These are phyloP conservation scores for Pythium oligandrum DNA, from an alignment of 352 stramenopile species.

Conservation along the genomic window DNA sequence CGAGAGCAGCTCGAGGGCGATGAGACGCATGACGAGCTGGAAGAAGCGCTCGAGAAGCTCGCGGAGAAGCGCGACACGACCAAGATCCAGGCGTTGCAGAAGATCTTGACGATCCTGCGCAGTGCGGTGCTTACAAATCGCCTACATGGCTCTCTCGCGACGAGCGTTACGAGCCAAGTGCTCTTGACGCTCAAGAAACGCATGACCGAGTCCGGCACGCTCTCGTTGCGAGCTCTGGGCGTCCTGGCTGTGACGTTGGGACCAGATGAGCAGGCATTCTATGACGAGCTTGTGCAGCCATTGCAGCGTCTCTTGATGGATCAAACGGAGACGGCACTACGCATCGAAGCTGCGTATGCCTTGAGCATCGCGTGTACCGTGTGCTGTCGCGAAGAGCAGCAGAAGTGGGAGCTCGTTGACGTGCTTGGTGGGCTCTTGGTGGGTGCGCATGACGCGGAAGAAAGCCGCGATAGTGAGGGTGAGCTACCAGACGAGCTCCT, in stretches of 20 bases:
- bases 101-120: constrained; percentile 43
- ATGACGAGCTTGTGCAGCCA: constrained; percentile 33
- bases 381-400: constrained; percentile 51
- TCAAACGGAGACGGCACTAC: constrained; percentile 28
- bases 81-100: constrained; percentile 49
- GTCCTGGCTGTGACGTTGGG: constrained; percentile 56
- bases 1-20: constrained; percentile 27
- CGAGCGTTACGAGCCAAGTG: constrained; percentile 32
- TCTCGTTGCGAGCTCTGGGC: constrained; percentile 40
- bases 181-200: constrained; percentile 57
- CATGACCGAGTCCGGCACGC: constrained; percentile 38
- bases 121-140: constrained; percentile 34
- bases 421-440: constrained; percentile 38
- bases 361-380: constrained; percentile 57
- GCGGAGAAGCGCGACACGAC: constrained; percentile 58
- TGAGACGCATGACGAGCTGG: constrained; percentile 32
- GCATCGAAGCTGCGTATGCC: constrained; percentile 46
- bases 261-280: constrained; percentile 47
- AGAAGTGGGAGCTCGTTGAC: constrained; percentile 57
- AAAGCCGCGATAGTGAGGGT: constrained; percentile 39
- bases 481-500: constrained; percentile 37
- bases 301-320: constrained; percentile 46
- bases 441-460: constrained; percentile 38
- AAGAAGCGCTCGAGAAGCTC: constrained; percentile 50
- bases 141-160: constrained; percentile 25